phyloP scores from a whole-genome alignment of 164 flowering plant genomes.

The Annona cherimola region DNA sequence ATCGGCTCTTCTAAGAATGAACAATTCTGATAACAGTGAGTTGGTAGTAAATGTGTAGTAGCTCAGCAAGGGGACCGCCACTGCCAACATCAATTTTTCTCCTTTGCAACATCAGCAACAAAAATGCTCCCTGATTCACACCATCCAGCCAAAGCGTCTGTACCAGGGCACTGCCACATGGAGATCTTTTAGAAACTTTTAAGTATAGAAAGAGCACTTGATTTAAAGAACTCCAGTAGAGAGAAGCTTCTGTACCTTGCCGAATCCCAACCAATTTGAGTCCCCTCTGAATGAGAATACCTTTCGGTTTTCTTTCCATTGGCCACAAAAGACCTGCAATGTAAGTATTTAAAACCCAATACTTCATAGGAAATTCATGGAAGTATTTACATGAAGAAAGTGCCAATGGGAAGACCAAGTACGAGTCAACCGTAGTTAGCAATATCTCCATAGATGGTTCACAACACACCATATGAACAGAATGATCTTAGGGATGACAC shows the following conservation, averaged over 20 bases:
- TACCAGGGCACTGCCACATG: conserved; percentile 41
- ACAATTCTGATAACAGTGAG: too few species aligned
- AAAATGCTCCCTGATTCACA: conserved; percentile 81
- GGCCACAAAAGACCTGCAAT: conserved; percentile 70
- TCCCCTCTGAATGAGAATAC: conserved; percentile 76
- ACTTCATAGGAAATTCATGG: not conserved
- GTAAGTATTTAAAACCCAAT: not conserved
- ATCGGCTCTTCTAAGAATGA: too few species aligned
- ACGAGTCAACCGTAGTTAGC: too few species aligned
- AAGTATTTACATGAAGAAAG: not conserved
- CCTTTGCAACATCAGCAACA: conserved; percentile 46
- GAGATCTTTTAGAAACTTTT: not conserved
- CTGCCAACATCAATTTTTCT: not conserved
- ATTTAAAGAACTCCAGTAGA: not conserved
- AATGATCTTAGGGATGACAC: too few species aligned
- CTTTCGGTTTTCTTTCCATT: conserved; percentile 49
- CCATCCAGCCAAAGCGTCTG: conserved; percentile 77
- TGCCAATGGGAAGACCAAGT: not conserved
- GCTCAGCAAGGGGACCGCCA: not conserved
- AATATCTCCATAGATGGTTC: too few species aligned
- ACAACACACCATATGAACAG: too few species aligned
- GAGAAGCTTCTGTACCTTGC: conserved; percentile 42
- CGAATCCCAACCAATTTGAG: conserved; percentile 90
- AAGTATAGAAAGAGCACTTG: not conserved
- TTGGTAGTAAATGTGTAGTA: too few species aligned